Evolutionary conservation across 1,139 yeast species (phyloP).

Genomic region (Lodderomyces parapsilosis): DNA sequence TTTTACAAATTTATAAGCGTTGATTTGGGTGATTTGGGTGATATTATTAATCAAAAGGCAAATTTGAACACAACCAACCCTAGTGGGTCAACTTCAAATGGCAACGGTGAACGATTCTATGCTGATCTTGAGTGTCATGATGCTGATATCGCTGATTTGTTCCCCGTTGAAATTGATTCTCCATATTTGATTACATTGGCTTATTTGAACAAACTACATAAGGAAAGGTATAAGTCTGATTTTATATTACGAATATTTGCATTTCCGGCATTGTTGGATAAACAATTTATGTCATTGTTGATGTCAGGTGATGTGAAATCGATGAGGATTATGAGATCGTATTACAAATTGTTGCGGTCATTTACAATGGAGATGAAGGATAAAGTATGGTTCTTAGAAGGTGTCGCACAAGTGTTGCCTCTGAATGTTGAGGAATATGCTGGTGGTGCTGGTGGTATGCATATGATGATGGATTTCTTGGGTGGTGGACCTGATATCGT

Average conservation of each 20-base stretch:
- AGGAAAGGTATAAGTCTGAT: conserved; percentile 80
- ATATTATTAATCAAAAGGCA: conserved; percentile 58
- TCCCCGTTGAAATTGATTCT: conserved; percentile 79
- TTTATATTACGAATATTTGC: conserved; percentile 87
- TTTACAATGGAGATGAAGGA: conserved; percentile 87
- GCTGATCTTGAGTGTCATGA: conserved; percentile 82
- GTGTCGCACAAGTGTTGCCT: conserved; percentile 82
- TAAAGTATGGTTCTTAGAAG: conserved; percentile 91
- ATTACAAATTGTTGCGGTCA: conserved; percentile 75
- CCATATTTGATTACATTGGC: conserved; percentile 87
- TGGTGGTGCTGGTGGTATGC: conserved; percentile 85
- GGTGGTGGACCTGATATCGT: conserved; percentile 66
- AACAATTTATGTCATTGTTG: conserved; percentile 67
- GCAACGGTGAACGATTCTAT: conserved; percentile 30
- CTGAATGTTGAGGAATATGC: conserved; percentile 81
- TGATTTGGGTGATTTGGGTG: conserved; percentile 80
- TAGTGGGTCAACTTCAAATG: not conserved
- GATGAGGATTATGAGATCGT: conserved; percentile 85
- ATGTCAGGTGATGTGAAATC: conserved; percentile 86
- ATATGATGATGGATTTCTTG: conserved; percentile 82
- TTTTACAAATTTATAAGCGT: conserved; percentile 77
- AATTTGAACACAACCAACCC: conserved; percentile 15
- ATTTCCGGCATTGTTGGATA: conserved; percentile 88
- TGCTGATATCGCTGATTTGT: conserved; percentile 77
- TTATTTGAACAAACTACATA: conserved; percentile 77